These are phyloP conservation scores for Rhododendron henanense DNA, from an alignment of 148 eudicot genomes.

Conservation along the genomic window DNA sequence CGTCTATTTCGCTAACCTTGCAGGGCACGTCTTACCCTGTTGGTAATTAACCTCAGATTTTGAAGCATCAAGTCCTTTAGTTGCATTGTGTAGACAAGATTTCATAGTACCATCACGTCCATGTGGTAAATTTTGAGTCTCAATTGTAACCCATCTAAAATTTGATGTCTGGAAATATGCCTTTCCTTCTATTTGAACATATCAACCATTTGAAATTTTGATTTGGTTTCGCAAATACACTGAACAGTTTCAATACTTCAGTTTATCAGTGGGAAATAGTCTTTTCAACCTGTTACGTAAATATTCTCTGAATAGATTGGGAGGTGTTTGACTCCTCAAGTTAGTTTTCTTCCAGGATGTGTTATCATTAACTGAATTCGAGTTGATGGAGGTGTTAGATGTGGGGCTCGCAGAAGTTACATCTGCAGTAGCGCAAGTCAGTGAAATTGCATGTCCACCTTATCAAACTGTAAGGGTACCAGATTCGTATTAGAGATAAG, in stretches of 20 bases:
- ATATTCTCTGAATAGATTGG: not conserved
- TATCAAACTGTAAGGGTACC: constrained; percentile 55
- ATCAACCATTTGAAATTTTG: not conserved
- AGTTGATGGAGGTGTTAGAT: constrained; percentile 85
- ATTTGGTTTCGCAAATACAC: not conserved
- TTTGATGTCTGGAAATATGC: not conserved
- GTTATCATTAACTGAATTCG: constrained; percentile 74
- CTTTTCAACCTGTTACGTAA: no score
- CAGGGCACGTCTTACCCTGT: not conserved
- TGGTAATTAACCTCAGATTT: not conserved
- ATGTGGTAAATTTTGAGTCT: not conserved
- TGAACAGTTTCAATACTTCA: not conserved
- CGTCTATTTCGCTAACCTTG: not conserved
- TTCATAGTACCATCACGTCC: not conserved
- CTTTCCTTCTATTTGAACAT: not conserved
- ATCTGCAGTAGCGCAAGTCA: constrained; percentile 51
- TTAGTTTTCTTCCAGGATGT: constrained; percentile 53
- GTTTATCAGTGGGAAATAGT: no score
- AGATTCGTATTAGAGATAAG: not conserved
- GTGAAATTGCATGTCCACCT: constrained; percentile 65
- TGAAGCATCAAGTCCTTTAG: not conserved
- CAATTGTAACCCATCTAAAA: not conserved
- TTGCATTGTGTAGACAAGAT: not conserved
- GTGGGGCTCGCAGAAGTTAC: constrained; percentile 60
- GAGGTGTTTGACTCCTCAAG: not conserved